Base-by-base conservation (phyloP, 768 basidiomycete genomes). In the Russula lepida region DNA sequence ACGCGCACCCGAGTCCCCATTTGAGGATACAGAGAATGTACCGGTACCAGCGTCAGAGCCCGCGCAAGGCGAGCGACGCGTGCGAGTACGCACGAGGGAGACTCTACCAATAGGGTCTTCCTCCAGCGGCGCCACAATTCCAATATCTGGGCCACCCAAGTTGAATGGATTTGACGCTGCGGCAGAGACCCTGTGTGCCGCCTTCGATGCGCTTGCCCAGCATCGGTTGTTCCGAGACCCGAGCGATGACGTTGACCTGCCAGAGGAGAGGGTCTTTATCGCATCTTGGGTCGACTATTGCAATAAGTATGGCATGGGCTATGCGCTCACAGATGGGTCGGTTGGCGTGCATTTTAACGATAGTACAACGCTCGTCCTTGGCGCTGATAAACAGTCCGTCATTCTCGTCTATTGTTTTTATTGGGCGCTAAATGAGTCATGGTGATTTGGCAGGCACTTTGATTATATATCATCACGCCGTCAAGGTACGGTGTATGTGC, bases 261-360 rank as follows among this genome's bases (percentile, higher is more conserved):
- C 78, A 0, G 79, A 84, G 19, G 89, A 92, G 60, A 80, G 80
- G 55, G 88, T 95, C 48, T 98, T 98, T 74, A 93, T 99, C 64
- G 91, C 89, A 3, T 91, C 90, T n/a, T 98, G 97, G 97, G 89
- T 98, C 44, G 97, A 98, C 72, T 98, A 98, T 70, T 95, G 92
- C 71, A 92, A 94, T 74, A 98, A 98, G 78, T 99, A 98, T 73
- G 97, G 95, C n/a, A 98, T 98, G 91, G 97, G 95, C 1, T 98
- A 97, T 72, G 92, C 93, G 4, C 77, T 98, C 69, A 95, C 93
- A 21, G 94, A 99, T 69, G 94, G 95, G 3, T 89, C 89, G 23
- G 86, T 98, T 49, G 92, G 93, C 5, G 92, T 98, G 23, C 86
- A 98, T 74, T 99, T 97, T 76, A 98, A 98, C 68, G 97, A 99